Percentiles rank a stretch among this genome's conserved stretches.
phyloP scores from a whole-genome alignment of 805 yeast genomes.

The Brettanomyces anomalus region DNA sequence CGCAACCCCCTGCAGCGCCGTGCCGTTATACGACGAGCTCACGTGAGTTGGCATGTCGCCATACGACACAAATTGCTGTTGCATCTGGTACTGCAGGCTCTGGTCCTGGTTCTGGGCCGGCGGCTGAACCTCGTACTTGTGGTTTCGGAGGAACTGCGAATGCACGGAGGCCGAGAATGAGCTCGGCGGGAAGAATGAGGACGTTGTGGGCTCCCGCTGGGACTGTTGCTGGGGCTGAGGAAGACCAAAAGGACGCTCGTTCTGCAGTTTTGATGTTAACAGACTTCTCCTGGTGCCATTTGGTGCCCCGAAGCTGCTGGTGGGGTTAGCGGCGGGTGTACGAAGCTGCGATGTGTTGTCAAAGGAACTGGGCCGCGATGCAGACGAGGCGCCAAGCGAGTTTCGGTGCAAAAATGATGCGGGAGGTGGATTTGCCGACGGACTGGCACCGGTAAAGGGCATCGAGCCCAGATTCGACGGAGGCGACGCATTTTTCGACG shows the following conservation, averaged over 20 bases:
- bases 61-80: constrained; percentile 24
- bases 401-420: constrained; percentile 14
- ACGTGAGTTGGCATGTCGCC: constrained; percentile 43
- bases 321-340: neutral
- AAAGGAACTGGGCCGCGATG: neutral
- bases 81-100: neutral
- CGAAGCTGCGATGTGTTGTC: neutral
- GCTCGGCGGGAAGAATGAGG: constrained; percentile 4
- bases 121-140: no score
- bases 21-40: constrained; percentile 25
- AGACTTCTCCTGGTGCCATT: constrained; percentile 5
- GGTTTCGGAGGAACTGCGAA: constrained; percentile 1
- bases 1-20: neutral
- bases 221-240: neutral
- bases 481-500: constrained; percentile 20
- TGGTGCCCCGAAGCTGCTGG: constrained; percentile 2
- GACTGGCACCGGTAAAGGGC: constrained; percentile 15
- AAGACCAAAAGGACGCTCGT: constrained; percentile 3
- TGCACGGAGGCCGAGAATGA: neutral
- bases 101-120: no score
- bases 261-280: constrained; percentile 21
- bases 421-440: constrained; percentile 24
- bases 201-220: constrained; percentile 5
- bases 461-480: constrained; percentile 23
- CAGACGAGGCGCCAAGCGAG: constrained; percentile 12